A percentile compares a stretch with the other conserved stretches of the same genome.
phyloP scores from a whole-genome alignment of 306 rosid species.

The Mimosa bimucronata region DNA sequence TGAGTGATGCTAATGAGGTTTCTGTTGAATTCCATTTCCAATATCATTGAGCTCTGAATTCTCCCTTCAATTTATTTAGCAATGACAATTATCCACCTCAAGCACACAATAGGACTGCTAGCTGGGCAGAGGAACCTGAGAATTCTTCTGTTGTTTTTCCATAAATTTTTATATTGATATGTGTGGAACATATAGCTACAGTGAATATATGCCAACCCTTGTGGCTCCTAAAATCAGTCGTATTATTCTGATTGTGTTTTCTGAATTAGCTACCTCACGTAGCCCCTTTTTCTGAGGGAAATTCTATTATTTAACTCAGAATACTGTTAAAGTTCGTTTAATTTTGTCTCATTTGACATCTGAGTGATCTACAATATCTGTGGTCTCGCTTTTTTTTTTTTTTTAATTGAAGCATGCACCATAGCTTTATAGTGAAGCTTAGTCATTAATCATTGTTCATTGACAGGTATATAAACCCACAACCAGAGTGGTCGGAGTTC shows the following conservation, averaged over 20 bases:
- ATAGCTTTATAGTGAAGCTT: neutral
- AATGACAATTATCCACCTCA: neutral
- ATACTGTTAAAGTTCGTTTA: neutral
- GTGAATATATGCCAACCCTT: neutral
- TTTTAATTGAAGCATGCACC: neutral
- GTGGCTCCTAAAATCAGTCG: neutral
- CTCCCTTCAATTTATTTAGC: neutral
- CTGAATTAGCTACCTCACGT: neutral
- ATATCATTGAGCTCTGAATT: neutral
- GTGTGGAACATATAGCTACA: neutral
- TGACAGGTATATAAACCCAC: conserved; percentile 68
- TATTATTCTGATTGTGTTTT: neutral
- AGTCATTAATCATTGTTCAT: conserved; percentile 23
- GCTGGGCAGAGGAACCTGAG: neutral
- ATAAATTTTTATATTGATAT: neutral
- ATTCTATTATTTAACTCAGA: too few relatives aligned
- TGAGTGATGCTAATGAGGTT: neutral
- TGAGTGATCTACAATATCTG: neutral
- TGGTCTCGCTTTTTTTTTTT: neutral
- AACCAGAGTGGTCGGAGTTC: conserved; percentile 88
- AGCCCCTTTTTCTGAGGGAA: neutral
- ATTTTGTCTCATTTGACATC: neutral
- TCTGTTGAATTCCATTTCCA: neutral
- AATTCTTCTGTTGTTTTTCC: neutral
- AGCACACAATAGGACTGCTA: neutral